These are phyloP conservation scores for Fusarium sp. DNA, from an alignment of 2,329 filamentous ascomycete species.

Conservation along the genomic window DNA sequence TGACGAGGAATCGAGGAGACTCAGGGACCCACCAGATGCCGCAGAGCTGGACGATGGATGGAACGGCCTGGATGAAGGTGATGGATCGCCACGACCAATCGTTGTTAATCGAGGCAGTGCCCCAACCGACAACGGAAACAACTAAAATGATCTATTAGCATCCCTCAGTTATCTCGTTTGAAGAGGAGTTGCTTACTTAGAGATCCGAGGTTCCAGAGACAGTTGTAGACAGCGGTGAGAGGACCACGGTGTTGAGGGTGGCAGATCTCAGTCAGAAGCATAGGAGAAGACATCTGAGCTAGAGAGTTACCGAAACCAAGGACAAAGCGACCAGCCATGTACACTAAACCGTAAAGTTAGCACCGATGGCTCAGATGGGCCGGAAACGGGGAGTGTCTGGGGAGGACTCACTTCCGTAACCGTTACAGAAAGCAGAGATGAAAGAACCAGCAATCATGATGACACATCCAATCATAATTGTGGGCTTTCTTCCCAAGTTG, in stretches of 20 bases:
- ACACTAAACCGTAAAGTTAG: constrained; percentile 46
- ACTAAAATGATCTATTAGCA: constrained; percentile 43
- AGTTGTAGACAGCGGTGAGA: constrained; percentile 76
- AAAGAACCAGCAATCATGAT: constrained; percentile 60
- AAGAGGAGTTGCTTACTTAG: constrained; percentile 44
- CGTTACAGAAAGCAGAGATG: constrained; percentile 56
- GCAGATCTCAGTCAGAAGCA: constrained; percentile 74
- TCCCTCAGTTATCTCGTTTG: rapidly evolving
- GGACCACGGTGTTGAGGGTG: constrained; percentile 76
- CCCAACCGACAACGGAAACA: constrained; percentile 73
- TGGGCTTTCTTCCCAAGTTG: constrained; percentile 55
- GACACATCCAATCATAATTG: constrained; percentile 57
- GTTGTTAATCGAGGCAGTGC: constrained; percentile 66
- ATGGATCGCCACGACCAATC: constrained; percentile 78
- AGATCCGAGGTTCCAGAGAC: constrained; percentile 72
- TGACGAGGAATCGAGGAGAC: constrained; percentile 73
- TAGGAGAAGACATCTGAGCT: constrained; percentile 71
- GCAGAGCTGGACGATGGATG: constrained; percentile 70
- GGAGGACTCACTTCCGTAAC: constrained; percentile 55
- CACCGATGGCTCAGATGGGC: neutral
- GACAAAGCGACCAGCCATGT: constrained; percentile 54
- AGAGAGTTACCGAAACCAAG: constrained; percentile 75
- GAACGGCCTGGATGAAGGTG: constrained; percentile 72
- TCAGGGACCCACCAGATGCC: constrained; percentile 78
- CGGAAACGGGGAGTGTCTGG: neutral